Evolutionary conservation across 2,329 filamentous ascomycete species (phyloP).

Genomic region (Apiospora rasikravindrae): DNA sequence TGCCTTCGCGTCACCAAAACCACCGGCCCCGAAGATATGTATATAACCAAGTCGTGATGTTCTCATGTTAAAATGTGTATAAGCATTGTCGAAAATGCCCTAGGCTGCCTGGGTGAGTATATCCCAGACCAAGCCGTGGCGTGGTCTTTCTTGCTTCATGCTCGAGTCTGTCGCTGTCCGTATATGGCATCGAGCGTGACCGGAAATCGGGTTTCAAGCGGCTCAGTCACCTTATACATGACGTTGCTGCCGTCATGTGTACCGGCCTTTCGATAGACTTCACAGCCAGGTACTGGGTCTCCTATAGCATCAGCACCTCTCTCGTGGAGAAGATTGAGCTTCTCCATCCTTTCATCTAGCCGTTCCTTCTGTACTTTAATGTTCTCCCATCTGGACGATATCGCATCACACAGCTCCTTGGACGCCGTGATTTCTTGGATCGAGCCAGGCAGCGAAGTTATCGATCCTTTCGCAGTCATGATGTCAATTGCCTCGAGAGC

Average conservation of each 20-base stretch:
- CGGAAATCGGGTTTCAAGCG: constrained; percentile 20
- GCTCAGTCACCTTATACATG: constrained; percentile 3
- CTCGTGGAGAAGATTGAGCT: constrained; percentile 12
- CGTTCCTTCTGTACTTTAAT: background rate
- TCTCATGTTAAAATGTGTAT: background rate
- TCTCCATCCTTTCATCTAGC: constrained; percentile 17
- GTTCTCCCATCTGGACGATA: constrained; percentile 14
- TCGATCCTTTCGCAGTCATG: constrained; percentile 16
- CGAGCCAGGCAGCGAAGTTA: constrained; percentile 14
- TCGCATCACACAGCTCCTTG: constrained; percentile 13
- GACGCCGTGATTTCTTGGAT: constrained; percentile 18
- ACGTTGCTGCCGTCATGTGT: background rate
- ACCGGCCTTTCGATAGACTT: constrained; percentile 1
- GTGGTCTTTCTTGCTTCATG: background rate
- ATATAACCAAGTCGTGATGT: background rate
- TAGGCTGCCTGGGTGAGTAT: too few species aligned
- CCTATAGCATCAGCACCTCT: background rate
- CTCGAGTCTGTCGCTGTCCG: background rate
- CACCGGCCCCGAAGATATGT: background rate
- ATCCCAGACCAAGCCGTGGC: background rate
- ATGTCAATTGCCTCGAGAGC: constrained; percentile 19
- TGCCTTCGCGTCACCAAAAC: background rate
- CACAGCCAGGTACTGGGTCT: constrained; percentile 1
- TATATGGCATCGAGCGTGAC: constrained; percentile 15
- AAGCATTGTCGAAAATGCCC: background rate